Evolutionary conservation across 331 rosid genomes (phyloP).

Genomic region (Quercus tomentella): DNA sequence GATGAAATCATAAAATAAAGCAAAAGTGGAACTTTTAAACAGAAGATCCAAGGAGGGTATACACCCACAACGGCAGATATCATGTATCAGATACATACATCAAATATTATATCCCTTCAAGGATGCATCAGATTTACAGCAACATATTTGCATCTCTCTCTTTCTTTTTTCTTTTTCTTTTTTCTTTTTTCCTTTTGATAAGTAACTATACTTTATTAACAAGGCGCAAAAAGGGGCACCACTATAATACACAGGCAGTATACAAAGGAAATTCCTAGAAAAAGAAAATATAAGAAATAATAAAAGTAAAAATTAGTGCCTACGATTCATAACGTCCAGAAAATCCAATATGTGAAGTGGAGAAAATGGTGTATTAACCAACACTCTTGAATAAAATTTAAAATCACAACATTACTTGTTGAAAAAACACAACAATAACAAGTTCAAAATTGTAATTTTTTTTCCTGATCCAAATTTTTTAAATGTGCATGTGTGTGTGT

Average conservation of each 20-base stretch:
- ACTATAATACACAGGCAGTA: too few species aligned
- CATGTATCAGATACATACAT: background rate
- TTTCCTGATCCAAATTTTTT: background rate
- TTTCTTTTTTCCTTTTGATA: too few species aligned
- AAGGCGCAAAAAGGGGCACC: too few species aligned
- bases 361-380: too few species aligned
- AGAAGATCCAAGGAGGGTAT: too few species aligned
- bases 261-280: too few species aligned
- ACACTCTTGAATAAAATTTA: background rate
- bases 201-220: too few species aligned
- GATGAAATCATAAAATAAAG: background rate
- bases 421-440: background rate
- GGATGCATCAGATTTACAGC: background rate
- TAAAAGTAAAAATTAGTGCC: too few species aligned
- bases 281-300: too few species aligned
- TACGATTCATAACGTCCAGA: too few species aligned
- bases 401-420: background rate
- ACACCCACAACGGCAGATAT: background rate
- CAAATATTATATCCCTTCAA: background rate
- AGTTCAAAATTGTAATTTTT: background rate
- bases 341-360: too few species aligned
- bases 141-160: background rate
- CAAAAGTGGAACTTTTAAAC: background rate
- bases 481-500: background rate
- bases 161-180: too few species aligned